Conservation (phyloP, 257 asterid genomes). For the Forsythia viridissima region DNA sequence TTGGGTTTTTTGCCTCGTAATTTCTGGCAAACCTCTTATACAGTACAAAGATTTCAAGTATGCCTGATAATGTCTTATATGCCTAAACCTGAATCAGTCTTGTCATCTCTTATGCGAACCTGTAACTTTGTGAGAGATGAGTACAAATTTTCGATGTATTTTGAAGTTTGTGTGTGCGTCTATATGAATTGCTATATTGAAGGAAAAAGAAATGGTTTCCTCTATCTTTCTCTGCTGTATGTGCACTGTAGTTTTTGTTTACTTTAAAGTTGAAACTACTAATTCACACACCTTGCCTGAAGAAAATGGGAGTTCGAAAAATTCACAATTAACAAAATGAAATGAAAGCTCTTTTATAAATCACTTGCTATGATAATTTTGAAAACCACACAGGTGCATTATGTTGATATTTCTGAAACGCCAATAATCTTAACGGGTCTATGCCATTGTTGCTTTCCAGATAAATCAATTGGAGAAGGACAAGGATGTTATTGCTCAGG, state of each 20-base stretch:
- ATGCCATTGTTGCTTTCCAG: constrained; percentile 42
- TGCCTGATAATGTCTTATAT: not conserved
- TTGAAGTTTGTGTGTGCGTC: not conserved
- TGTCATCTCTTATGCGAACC: not conserved
- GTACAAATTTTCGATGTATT: not conserved
- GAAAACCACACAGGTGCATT: not conserved
- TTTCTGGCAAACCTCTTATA: not conserved
- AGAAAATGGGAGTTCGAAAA: constrained; percentile 1
- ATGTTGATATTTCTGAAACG: constrained; percentile 16
- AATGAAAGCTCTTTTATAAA: not conserved
- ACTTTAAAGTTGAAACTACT: not conserved
- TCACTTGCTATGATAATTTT: constrained; percentile 18
- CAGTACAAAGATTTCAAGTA: not conserved
- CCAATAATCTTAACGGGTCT: constrained; percentile 6
- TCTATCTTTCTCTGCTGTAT: constrained; percentile 3
- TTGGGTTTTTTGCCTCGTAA: not conserved
- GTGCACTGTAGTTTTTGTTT: not conserved
- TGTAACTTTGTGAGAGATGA: not conserved
- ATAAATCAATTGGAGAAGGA: constrained; percentile 96
- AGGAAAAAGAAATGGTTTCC: not conserved
- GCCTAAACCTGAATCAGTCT: not conserved
- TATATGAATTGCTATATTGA: not conserved
- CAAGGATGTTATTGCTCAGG: constrained; percentile 96
- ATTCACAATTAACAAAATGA: constrained; percentile 3
- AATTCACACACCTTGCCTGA: constrained; percentile 9